Evolutionary conservation across 495 filamentous ascomycete genomes (phyloP).

Genomic region (Bacidia gigantensis): DNA sequence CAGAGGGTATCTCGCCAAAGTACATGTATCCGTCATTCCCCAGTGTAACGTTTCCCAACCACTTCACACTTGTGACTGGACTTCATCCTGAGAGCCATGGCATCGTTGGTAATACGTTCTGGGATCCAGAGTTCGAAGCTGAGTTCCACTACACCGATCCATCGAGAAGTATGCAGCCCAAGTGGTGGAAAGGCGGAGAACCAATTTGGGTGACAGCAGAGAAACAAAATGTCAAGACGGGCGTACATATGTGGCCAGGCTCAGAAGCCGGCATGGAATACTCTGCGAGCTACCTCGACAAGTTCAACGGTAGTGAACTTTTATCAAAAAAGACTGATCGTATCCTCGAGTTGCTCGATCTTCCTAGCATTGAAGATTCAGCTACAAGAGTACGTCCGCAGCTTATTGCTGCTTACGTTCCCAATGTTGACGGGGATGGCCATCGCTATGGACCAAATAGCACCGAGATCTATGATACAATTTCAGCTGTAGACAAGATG

Average conservation of each 20-base stretch:
- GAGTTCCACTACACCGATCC: conserved; percentile 83
- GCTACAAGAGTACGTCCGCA: conserved; percentile 48
- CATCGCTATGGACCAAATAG: conserved; percentile 88
- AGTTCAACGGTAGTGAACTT: conserved; percentile 63
- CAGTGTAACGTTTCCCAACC: conserved; percentile 95
- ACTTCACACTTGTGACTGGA: conserved; percentile 88
- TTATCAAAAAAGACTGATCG: conserved; percentile 62
- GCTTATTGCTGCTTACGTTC: conserved; percentile 87
- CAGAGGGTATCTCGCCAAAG: conserved; percentile 69
- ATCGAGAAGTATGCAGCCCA: conserved; percentile 52
- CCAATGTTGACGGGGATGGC: conserved; percentile 74
- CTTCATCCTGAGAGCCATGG: conserved; percentile 89
- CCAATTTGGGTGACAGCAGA: conserved; percentile 91
- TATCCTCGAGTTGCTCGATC: conserved; percentile 66
- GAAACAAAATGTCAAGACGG: conserved; percentile 54
- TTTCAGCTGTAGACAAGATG: conserved; percentile 65
- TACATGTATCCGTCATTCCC: conserved; percentile 93
- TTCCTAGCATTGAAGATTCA: conserved; percentile 49
- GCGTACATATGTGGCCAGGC: conserved; percentile 98
- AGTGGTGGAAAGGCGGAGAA: conserved; percentile 85
- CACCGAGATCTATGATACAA: conserved; percentile 67
- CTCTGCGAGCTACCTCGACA: conserved; percentile 66
- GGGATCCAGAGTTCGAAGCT: conserved; percentile 59
- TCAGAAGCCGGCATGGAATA: conserved; percentile 63
- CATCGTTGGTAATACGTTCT: conserved; percentile 88